These are phyloP conservation scores for Ceratobasidium sp. DNA, from an alignment of 1,284 basidiomycete species.

Conservation along the genomic window DNA sequence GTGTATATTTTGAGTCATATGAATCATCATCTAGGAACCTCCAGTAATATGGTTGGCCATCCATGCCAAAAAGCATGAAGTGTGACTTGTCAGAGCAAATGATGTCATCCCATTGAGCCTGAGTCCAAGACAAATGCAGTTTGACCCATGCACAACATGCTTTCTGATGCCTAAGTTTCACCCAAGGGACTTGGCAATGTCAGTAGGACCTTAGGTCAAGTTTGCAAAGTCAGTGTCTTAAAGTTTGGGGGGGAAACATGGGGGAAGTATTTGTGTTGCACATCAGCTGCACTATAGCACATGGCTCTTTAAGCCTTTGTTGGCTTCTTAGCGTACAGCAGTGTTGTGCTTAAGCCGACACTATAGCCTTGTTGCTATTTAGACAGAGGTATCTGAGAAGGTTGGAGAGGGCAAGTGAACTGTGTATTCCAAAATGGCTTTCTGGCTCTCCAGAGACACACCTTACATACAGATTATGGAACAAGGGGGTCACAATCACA, in stretches of 20 bases:
- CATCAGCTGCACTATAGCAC: background rate
- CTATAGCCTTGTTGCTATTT: too few relatives aligned
- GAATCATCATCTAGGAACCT: background rate
- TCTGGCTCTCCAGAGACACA: too few relatives aligned
- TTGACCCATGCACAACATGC: background rate
- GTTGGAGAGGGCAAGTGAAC: too few relatives aligned
- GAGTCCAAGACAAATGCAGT: background rate
- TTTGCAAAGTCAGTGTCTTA: background rate
- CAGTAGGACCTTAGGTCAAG: background rate
- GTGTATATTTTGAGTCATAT: background rate
- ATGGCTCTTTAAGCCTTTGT: background rate
- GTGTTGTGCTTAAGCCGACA: too few relatives aligned
- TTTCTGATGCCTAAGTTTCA: background rate
- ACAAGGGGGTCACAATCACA: too few relatives aligned
- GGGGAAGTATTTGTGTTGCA: conserved; percentile 13
- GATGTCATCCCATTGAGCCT: background rate
- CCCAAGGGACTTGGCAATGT: background rate
- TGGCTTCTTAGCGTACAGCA: too few relatives aligned
- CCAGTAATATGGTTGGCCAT: background rate
- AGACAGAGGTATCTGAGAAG: too few relatives aligned
- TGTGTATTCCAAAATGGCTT: too few relatives aligned
- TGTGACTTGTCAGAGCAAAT: conserved; percentile 30
- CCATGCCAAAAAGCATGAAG: background rate
- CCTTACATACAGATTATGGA: too few relatives aligned
- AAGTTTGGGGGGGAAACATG: background rate